phyloP scores from a whole-genome alignment of 2,329 filamentous ascomycete species.

The Paramyrothecium sp. region DNA sequence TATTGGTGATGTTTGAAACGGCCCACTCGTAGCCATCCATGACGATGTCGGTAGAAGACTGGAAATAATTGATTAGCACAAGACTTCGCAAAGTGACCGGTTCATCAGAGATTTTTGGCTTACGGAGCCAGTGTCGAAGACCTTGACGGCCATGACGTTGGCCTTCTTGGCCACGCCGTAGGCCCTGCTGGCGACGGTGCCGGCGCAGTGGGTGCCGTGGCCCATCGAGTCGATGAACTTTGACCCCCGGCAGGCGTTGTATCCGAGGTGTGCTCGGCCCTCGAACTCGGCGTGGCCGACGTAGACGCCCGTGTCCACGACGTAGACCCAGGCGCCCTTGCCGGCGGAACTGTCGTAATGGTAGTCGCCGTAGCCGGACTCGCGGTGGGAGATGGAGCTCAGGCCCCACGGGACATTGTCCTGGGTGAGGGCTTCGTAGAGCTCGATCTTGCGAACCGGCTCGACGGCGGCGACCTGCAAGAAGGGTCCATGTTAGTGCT shows the following conservation, averaged over 20 bases:
- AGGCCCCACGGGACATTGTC: constrained; percentile 40
- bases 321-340: constrained; percentile 43
- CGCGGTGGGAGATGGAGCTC: constrained; percentile 40
- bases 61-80: background rate
- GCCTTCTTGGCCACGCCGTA: constrained; percentile 46
- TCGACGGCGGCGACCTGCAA: constrained; percentile 30
- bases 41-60: constrained; percentile 21
- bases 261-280: constrained; percentile 36
- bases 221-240: constrained; percentile 35
- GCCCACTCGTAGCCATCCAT: constrained; percentile 36
- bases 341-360: constrained; percentile 41
- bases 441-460: constrained; percentile 23
- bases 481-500: too few relatives aligned
- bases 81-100: background rate
- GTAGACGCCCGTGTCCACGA: constrained; percentile 55
- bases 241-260: constrained; percentile 30
- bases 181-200: constrained; percentile 40
- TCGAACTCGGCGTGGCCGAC: constrained; percentile 43
- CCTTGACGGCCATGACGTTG: constrained; percentile 43
- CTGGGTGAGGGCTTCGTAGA: constrained; percentile 32
- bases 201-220: constrained; percentile 47
- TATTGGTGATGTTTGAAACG: constrained; percentile 36
- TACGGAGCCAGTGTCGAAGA: constrained; percentile 29
- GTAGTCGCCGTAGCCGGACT: constrained; percentile 31
- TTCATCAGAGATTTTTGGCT: background rate